A percentile compares a stretch with the other conserved stretches of the same genome.
phyloP scores from a whole-genome alignment of 2,329 filamentous ascomycete species.

The Pseudogymnoascus sp. region DNA sequence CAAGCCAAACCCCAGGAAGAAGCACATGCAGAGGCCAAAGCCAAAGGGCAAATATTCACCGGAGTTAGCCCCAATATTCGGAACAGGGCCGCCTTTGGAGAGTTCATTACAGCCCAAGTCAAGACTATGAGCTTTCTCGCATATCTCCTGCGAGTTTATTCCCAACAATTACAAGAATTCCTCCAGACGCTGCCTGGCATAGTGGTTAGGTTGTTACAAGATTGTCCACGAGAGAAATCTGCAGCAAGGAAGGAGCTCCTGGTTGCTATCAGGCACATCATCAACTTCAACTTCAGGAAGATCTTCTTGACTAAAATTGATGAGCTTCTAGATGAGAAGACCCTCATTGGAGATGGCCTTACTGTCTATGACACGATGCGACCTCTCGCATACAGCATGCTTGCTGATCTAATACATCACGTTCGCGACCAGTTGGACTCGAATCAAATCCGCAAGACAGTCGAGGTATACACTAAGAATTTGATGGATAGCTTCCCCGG shows the following conservation, averaged over 20 bases:
- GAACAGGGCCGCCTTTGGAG: constrained; percentile 88
- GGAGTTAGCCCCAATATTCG: constrained; percentile 91
- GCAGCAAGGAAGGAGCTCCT: constrained; percentile 88
- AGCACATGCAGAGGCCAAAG: constrained; percentile 77
- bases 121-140: constrained; percentile 99
- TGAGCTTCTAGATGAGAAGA: constrained; percentile 87
- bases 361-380: constrained; percentile 96
- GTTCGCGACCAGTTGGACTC: constrained; percentile 81
- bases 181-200: constrained; percentile 77
- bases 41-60: constrained; percentile 75
- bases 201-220: constrained; percentile 81
- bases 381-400: constrained; percentile 93
- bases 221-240: constrained; percentile 92
- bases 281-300: constrained; percentile 96
- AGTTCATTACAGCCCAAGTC: constrained; percentile 95
- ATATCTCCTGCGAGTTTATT: constrained; percentile 82
- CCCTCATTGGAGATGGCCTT: constrained; percentile 87
- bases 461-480: constrained; percentile 95
- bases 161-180: constrained; percentile 81
- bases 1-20: constrained; percentile 91
- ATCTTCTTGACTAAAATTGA: constrained; percentile 94
- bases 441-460: constrained; percentile 88
- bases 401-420: constrained; percentile 96
- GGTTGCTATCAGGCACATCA: constrained; percentile 94
- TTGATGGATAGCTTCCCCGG: constrained; percentile 92